Evolutionary conservation across 2,329 filamentous ascomycete genomes (phyloP).

Genomic region (Aspergillus glaucus): DNA sequence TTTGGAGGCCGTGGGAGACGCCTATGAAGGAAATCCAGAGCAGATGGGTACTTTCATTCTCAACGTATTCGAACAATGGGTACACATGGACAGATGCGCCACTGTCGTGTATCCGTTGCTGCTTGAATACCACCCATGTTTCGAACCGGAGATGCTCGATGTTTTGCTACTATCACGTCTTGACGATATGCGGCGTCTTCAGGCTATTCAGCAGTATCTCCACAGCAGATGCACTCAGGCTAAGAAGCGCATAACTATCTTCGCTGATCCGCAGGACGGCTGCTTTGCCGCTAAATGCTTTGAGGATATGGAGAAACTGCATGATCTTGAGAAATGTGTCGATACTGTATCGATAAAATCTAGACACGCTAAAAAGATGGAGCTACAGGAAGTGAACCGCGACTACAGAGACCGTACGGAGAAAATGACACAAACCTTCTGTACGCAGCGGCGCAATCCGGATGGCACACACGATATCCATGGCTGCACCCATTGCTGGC

Average conservation of each 20-base stretch:
- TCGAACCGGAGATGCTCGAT: slow-evolving; percentile 48
- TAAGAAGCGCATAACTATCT: slow-evolving; percentile 36
- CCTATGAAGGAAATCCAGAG: slow-evolving; percentile 43
- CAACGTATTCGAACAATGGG: slow-evolving; percentile 53
- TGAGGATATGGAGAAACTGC: slow-evolving; percentile 13
- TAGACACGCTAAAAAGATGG: slow-evolving; percentile 31
- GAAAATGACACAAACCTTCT: slow-evolving; percentile 26
- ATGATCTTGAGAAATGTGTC: slow-evolving; percentile 29
- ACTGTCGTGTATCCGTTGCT: slow-evolving; percentile 44
- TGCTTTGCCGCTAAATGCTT: slow-evolving; percentile 47
- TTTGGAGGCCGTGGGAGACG: slow-evolving; percentile 23
- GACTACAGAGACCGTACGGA: slow-evolving; percentile 34
- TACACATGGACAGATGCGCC: slow-evolving; percentile 48
- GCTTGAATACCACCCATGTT: slow-evolving; percentile 45
- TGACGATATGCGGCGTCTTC: slow-evolving; percentile 47
- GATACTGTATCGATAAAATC: slow-evolving; percentile 21
- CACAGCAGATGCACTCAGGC: slow-evolving; percentile 25
- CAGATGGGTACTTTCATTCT: slow-evolving; percentile 50
- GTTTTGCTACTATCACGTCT: slow-evolving; percentile 46
- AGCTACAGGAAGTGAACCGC: slow-evolving; percentile 30
- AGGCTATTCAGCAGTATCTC: slow-evolving; percentile 47
- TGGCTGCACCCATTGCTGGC: slow-evolving; percentile 42
- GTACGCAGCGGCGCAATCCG: slow-evolving; percentile 18
- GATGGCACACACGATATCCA: slow-evolving; percentile 25
- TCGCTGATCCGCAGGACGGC: slow-evolving; percentile 37